Evolutionary conservation across 345 rosid species (phyloP), one percentile per base, ranked within the genome.

Genomic region (Rhodamnia rubescens): DNA sequence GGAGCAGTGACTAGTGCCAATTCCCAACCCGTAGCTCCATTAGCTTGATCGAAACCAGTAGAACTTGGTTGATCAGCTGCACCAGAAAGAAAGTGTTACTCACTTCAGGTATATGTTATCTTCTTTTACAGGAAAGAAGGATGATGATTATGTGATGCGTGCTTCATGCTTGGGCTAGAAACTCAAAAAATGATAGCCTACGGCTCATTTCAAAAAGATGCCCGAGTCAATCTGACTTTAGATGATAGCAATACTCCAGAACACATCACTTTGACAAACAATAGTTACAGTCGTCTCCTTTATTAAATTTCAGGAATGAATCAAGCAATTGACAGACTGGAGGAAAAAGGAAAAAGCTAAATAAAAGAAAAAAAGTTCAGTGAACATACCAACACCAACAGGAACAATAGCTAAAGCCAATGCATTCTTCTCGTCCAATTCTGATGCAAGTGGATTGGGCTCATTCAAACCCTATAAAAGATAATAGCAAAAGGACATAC

Each of bases 391-490:
- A 69, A 40, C 90, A 97, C 99, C 94, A 89, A 91, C 94, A 27
- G 99, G 95, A 86, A 97, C 94, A 87, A 96, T 96, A 59, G 99
- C 98, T 92, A 97, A 90, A 87, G 98, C 98, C 89, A 95, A 88
- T 69, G 98, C 95, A 93, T 94, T 97, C 90, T 92, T 96, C 88
- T 96, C 95, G 58, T 96, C 95, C 22, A 93, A 88, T 82, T 93
- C 95, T 85, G 98, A 92, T 55, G 93, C 94, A 83, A 85, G 88
- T 56, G 97, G 96, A 89, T 83, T 86, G 85, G 95, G 95, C 91
- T 97, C 95, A 85, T 92, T 91, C 95, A 97, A 90, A 83, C 91
- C 92, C 99, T 96, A 85, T 53, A 24, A 57, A 86, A 6, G 52
- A 18, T n/a, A 85, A 85, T 47, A 11, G 24, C 53, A 21, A 69